Conservation (phyloP, 2,329 filamentous ascomycete species). For the Botrytis galanthina region DNA sequence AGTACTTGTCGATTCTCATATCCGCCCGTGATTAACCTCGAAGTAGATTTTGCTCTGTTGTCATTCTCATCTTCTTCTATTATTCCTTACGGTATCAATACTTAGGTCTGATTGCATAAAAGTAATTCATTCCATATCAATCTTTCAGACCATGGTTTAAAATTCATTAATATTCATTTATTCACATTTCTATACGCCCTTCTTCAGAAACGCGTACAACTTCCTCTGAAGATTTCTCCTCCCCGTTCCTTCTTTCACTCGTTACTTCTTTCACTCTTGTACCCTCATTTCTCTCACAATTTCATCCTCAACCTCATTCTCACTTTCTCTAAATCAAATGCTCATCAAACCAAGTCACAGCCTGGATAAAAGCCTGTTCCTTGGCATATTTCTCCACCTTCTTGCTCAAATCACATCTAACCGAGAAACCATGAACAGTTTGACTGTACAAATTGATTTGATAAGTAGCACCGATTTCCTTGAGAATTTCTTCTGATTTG, state of each 20-base stretch:
- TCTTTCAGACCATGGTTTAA: background rate
- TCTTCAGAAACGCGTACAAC: background rate
- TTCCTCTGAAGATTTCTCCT: too few relatives aligned
- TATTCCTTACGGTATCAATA: background rate
- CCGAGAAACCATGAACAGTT: constrained; percentile 72
- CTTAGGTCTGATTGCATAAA: background rate
- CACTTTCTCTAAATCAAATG: constrained; percentile 43
- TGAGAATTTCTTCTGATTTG: constrained; percentile 62
- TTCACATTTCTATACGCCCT: background rate
- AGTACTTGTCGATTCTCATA: background rate
- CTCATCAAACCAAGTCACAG: constrained; percentile 72
- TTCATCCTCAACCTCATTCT: background rate
- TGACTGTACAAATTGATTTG: constrained; percentile 75
- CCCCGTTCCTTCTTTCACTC: background rate
- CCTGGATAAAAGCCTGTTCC: constrained; percentile 79
- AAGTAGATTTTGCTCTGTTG: background rate
- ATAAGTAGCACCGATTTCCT: constrained; percentile 51
- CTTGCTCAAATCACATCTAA: constrained; percentile 59
- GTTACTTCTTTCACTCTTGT: background rate
- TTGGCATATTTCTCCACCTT: constrained; percentile 65
- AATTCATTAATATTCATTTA: background rate
- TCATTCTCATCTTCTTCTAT: background rate
- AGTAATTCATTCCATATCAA: background rate
- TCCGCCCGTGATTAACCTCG: background rate
- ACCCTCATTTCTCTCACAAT: background rate